Evolutionary conservation across 768 basidiomycete species (phyloP).

Genomic region (Panus rudis): DNA sequence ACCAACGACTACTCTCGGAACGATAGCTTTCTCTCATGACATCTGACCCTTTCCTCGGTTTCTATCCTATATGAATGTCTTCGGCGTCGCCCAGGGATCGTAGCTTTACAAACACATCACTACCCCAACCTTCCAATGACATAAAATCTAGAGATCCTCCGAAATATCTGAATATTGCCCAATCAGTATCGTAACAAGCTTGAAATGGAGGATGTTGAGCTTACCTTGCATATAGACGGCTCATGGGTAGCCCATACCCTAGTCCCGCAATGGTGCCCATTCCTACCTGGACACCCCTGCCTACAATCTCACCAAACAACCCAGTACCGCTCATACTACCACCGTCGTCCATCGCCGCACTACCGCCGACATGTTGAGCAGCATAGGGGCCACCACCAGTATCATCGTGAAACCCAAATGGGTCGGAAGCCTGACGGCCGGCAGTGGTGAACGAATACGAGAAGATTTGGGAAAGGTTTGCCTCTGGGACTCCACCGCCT

Average conservation of each 20-base stretch:
- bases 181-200: slow-evolving; percentile 9
- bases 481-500: slow-evolving; percentile 75
- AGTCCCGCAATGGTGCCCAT: slow-evolving; percentile 88
- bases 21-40: slow-evolving; percentile 15
- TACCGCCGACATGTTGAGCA: slow-evolving; percentile 70
- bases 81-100: slow-evolving; percentile 46
- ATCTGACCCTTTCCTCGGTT: slow-evolving; percentile 8
- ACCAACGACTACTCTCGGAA: no score
- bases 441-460: slow-evolving; percentile 92
- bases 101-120: slow-evolving; percentile 49
- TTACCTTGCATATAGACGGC: slow-evolving; percentile 60
- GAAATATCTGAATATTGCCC: slow-evolving; percentile 54
- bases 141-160: slow-evolving; percentile 80
- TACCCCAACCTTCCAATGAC: slow-evolving; percentile 81
- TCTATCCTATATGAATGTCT: slow-evolving; percentile 38
- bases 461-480: slow-evolving; percentile 74
- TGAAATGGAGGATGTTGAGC: no score
- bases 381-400: slow-evolving; percentile 67
- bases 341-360: slow-evolving; percentile 45
- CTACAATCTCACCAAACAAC: slow-evolving; percentile 73
- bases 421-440: slow-evolving; percentile 32
- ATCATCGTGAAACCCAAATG: slow-evolving; percentile 28
- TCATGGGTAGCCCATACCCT: slow-evolving; percentile 84
- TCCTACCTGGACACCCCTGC: slow-evolving; percentile 69
- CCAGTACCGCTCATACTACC: slow-evolving; percentile 35